Conservation (phyloP, 208 protist genomes). For the Trypanosoma platydactyli region DNA sequence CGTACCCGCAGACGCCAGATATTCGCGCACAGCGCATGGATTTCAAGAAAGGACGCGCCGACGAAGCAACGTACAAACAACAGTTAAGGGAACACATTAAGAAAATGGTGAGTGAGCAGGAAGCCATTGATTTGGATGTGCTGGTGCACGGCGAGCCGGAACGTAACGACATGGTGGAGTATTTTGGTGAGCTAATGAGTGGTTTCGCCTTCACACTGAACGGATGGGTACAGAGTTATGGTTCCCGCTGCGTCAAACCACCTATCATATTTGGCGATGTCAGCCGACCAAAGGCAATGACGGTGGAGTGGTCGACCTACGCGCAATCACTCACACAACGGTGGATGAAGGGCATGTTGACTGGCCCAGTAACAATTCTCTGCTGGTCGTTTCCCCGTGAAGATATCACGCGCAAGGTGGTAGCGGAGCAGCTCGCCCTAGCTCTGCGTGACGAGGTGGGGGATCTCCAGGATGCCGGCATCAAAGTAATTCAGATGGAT, state of each 20-base stretch:
- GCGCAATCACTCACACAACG: conserved; percentile 70
- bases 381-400: conserved; percentile 89
- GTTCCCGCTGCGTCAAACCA: conserved; percentile 84
- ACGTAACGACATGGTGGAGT: conserved; percentile 92
- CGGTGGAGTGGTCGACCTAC: conserved; percentile 64
- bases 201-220: conserved; percentile 85
- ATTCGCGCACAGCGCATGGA: conserved; percentile 61
- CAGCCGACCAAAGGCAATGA: conserved; percentile 69
- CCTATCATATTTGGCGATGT: conserved; percentile 89
- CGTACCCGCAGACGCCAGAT: conserved; percentile 86
- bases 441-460: conserved; percentile 87
- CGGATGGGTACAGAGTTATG: conserved; percentile 87
- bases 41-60: conserved; percentile 58
- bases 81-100: conserved; percentile 81
- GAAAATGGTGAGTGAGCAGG: conserved; percentile 71
- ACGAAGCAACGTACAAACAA: conserved; percentile 51
- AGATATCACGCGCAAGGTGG: conserved; percentile 56
- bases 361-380: conserved; percentile 89
- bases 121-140: conserved; percentile 84
- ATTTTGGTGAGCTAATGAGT: conserved; percentile 85
- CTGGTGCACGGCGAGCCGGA: conserved; percentile 91
- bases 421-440: conserved; percentile 72
- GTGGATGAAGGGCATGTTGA: conserved; percentile 91
- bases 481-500: conserved; percentile 85
- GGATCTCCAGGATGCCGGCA: conserved; percentile 74